phyloP scores from a whole-genome alignment of 2,329 filamentous ascomycete species.

The Hawksworthiomyces lignivorus region DNA sequence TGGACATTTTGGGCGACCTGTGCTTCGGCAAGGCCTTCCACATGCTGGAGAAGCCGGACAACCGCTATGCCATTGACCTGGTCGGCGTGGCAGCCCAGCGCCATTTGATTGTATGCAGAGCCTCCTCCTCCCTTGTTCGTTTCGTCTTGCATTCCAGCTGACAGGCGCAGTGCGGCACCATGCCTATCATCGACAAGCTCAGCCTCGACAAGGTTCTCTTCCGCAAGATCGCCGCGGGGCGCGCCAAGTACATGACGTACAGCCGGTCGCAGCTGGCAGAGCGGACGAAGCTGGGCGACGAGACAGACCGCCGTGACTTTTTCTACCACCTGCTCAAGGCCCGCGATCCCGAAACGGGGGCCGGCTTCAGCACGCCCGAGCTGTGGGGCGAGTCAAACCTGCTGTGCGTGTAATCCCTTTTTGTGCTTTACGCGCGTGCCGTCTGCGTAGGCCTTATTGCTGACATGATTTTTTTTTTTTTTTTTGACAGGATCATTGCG shows the following conservation, averaged over 20 bases:
- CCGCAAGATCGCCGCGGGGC: conserved; percentile 55
- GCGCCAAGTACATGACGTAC: conserved; percentile 64
- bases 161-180: conserved; percentile 55
- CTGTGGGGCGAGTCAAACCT: conserved; percentile 66
- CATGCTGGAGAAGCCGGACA: conserved; percentile 51
- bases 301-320: conserved; percentile 63
- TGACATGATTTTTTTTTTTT: not conserved
- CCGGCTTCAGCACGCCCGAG: conserved; percentile 56
- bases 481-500: conserved; percentile 49
- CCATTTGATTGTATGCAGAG: conserved; percentile 54
- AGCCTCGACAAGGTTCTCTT: conserved; percentile 62
- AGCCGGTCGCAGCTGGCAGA: conserved; percentile 59
- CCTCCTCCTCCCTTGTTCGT: not conserved
- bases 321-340: conserved; percentile 69
- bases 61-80: conserved; percentile 58
- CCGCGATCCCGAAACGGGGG: conserved; percentile 62
- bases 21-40: conserved; percentile 56
- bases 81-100: conserved; percentile 61
- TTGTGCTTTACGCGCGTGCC: no score
- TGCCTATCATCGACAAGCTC: conserved; percentile 60
- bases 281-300: conserved; percentile 57
- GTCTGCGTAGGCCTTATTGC: no score
- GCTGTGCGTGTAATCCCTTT: conserved; percentile 36
- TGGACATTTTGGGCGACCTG: conserved; percentile 55
- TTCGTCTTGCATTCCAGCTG: not conserved